Base-by-base conservation (phyloP, 169 alveolate genomes). In the Plasmodium gonderi region DNA sequence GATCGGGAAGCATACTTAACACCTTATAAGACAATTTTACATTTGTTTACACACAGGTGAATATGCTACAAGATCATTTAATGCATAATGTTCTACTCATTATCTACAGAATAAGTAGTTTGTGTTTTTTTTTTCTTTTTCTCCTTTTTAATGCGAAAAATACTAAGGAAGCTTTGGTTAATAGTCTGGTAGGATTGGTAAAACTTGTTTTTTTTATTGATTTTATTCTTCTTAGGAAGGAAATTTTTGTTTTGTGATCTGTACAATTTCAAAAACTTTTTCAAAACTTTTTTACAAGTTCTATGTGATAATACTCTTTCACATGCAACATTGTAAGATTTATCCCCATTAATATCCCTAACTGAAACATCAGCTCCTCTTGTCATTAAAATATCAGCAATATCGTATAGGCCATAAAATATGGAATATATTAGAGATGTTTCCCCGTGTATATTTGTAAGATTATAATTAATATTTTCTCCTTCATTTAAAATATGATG, bases 401-500 rank as follows among this genome's bases (percentile, higher is more conserved):
- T 47, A 44, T 76, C 74, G 72, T 90, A 90, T 49, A 90, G 40
- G 17, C 94, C 94, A 65, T 90, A 90, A 45, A 90, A 90, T 8
- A 90, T 90, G 40, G 94, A 76, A 31, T 90, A 90, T 14, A 90
- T 78, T 60, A 90, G 54, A n/a, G 91, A 77, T 29, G 94, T 90
- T 78, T 90, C 94, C 49, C 94, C 94, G 36, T 90, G 94, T 26
- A 90, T 90, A 90, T 92, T 92, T 20, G 92, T 92, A 47, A 79
- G 79, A 45, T 92, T 79, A 26, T 83, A 82, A 82, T 95, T 96
- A 77, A 94, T 89, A 33, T 92, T 91, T 64, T 91, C 81, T 14
- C 92, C 95, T 75, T 92, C 94, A 36, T 95, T 96, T 17, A 97
- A 74, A 40, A 96, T 94, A 23, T 94, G 91, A 68, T 72, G 20